A percentile compares a stretch with the other conserved stretches of the same genome.
phyloP scores from a whole-genome alignment of 2,329 filamentous ascomycete species.

The Lachnellula hyalina region DNA sequence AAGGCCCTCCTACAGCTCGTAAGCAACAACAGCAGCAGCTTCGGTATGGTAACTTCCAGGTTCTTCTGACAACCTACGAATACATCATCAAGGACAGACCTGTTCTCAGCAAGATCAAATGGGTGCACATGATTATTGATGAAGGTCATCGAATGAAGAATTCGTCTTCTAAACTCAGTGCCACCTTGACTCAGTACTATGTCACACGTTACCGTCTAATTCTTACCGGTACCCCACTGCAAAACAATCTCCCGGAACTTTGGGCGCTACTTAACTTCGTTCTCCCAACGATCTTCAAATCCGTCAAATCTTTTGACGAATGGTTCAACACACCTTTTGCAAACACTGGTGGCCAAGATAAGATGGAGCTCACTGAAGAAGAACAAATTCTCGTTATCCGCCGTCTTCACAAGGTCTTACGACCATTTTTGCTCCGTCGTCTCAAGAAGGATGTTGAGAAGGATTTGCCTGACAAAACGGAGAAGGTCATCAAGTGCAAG shows the following conservation, averaged over 20 bases:
- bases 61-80: constrained; percentile 94
- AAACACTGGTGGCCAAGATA: constrained; percentile 95
- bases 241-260: constrained; percentile 93
- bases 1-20: constrained; percentile 81
- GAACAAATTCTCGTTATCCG: constrained; percentile 97
- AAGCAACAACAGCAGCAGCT: constrained; percentile 93
- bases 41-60: constrained; percentile 91
- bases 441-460: constrained; percentile 99
- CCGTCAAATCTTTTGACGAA: constrained; percentile 96
- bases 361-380: constrained; percentile 99
- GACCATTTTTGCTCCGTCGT: constrained; percentile 95
- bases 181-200: constrained; percentile 93
- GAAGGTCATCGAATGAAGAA: constrained; percentile 99
- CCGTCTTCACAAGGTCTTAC: constrained; percentile 93
- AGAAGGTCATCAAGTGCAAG: constrained; percentile 98
- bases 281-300: constrained; percentile 97
- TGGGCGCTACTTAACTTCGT: constrained; percentile 99
- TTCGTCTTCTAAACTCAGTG: constrained; percentile 89
- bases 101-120: constrained; percentile 95
- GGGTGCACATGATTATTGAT: constrained; percentile 99
- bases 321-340: constrained; percentile 99
- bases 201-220: constrained; percentile 92
- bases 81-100: constrained; percentile 99
- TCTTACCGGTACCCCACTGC: constrained; percentile 91
- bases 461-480: constrained; percentile 96